Evolutionary conservation across 2,329 filamentous ascomycete genomes (phyloP), one percentile per base, ranked within the genome.

Genomic region (Fusarium haematococcum): DNA sequence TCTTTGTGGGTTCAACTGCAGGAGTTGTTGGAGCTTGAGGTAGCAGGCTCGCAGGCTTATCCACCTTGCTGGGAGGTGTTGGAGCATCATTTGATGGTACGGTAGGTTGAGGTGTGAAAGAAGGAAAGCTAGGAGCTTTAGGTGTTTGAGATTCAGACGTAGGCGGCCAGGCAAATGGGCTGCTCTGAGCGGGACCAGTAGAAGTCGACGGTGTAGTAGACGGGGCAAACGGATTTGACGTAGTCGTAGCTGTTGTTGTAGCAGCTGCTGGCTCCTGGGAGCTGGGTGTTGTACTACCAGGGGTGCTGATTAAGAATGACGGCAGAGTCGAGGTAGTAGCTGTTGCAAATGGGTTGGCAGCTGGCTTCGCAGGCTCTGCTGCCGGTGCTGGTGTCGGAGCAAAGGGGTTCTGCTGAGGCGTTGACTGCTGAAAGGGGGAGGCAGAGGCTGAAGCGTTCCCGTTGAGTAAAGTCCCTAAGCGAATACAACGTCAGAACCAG

Each of bases 401-500:
- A 20, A 82, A 81, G 14, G 78, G 73, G 41, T 70, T 79, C 48
- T 70, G 67, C 30, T 75, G 73, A 27, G 67, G 37, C 52, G 62
- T 63, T 52, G 62, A 27, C 59, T 73, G 69, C 52, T 79, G 77
- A 16, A 68, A 73, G 62, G 63, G 30, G 61, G 73, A 69, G 65
- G 56, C 37, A 54, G 70, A 62, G 33, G 50, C 65, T 23, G 71
- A 57, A 33, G 63, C 30, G 65, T 59, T 70, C 68, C 77, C 77
- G 74, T 77, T 77, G 58, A 68, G 37, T 68, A 65, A 69, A 67
- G 75, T 79, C 71, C 77, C 77, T 79, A 79, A 78, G 68, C 69
- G 70, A 77, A 70, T 77, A 75, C 69, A 75, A 68, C 71, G 77
- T 79, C 76, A 79, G 77, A 79, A 78, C 73, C 73, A 77, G 70